Evolutionary conservation across 192 early-diverging fungal genomes (phyloP).

Genomic region (Gonapodya sp.): DNA sequence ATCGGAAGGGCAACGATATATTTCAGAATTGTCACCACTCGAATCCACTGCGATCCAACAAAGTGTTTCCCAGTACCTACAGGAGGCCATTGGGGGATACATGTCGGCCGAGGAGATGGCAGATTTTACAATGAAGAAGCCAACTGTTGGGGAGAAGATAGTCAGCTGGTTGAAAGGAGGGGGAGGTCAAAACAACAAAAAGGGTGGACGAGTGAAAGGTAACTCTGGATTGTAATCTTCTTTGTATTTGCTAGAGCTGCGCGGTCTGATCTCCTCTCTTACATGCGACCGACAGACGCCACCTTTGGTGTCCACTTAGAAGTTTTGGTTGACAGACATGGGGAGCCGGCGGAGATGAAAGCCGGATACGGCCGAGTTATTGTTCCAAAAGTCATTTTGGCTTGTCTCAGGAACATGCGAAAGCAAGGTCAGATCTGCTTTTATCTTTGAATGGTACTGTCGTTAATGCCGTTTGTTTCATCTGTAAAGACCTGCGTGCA

Average conservation of each 20-base stretch:
- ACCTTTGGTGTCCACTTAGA: constrained; percentile 91
- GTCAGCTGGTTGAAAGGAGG: constrained; percentile 22
- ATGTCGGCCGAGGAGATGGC: constrained; percentile 66
- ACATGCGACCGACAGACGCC: constrained; percentile 34
- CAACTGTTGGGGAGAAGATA: constrained; percentile 65
- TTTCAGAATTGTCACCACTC: constrained; percentile 64
- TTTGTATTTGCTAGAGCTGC: too few species aligned
- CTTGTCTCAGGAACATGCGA: constrained; percentile 64
- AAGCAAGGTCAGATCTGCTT: constrained; percentile 51
- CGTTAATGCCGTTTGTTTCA: constrained; percentile 8
- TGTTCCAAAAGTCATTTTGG: constrained; percentile 80
- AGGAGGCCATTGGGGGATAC: constrained; percentile 56
- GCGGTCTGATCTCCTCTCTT: too few species aligned
- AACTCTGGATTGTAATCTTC: constrained; percentile 19
- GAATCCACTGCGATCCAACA: constrained; percentile 77
- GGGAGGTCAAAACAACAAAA: constrained; percentile 27
- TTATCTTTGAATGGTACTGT: background rate
- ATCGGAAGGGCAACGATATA: constrained; percentile 19
- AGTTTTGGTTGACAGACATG: constrained; percentile 68
- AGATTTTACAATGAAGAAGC: constrained; percentile 65
- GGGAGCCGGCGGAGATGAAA: constrained; percentile 66
- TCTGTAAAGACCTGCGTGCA: constrained; percentile 55
- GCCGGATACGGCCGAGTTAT: constrained; percentile 55
- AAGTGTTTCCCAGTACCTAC: constrained; percentile 66
- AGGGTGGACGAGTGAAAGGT: constrained; percentile 38